Conservation (phyloP, 495 filamentous ascomycete species). For the Daldinia caldariorum region DNA sequence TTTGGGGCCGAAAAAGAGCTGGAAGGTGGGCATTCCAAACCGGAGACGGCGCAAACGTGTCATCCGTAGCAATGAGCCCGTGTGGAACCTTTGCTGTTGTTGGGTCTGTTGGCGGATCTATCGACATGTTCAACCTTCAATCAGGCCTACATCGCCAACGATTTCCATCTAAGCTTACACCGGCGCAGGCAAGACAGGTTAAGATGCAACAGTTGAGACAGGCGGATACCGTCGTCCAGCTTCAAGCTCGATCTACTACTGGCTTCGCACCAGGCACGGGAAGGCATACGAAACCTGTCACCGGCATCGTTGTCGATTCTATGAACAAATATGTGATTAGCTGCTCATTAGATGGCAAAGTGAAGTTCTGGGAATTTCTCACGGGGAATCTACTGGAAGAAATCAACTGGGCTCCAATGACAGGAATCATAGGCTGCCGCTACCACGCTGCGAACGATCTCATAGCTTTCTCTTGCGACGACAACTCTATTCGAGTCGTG, state of each 20-base stretch:
- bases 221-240: conserved; percentile 59
- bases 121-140: conserved; percentile 97
- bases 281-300: conserved; percentile 83
- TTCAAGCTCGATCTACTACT: conserved; percentile 52
- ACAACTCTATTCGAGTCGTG: conserved; percentile 85
- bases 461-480: conserved; percentile 88
- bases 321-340: conserved; percentile 85
- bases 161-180: conserved; percentile 77
- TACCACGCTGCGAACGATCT: conserved; percentile 85
- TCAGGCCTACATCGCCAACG: conserved; percentile 86
- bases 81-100: conserved; percentile 96
- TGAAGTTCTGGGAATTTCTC: conserved; percentile 97
- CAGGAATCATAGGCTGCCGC: conserved; percentile 77
- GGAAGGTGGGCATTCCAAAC: conserved; percentile 94
- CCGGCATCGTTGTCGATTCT: conserved; percentile 83
- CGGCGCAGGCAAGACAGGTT: conserved; percentile 70
- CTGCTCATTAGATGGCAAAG: conserved; percentile 88
- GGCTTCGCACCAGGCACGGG: conserved; percentile 60
- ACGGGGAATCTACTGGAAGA: conserved; percentile 81
- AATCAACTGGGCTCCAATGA: conserved; percentile 85
- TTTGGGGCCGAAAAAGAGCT: conserved; percentile 92
- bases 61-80: conserved; percentile 84
- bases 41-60: conserved; percentile 82
- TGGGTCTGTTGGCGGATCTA: conserved; percentile 79
- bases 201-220: conserved; percentile 63